Evolutionary conservation across 2,329 filamentous ascomycete genomes (phyloP), one percentile per base, ranked within the genome.

Genomic region (Tolypocladium guangdongense): DNA sequence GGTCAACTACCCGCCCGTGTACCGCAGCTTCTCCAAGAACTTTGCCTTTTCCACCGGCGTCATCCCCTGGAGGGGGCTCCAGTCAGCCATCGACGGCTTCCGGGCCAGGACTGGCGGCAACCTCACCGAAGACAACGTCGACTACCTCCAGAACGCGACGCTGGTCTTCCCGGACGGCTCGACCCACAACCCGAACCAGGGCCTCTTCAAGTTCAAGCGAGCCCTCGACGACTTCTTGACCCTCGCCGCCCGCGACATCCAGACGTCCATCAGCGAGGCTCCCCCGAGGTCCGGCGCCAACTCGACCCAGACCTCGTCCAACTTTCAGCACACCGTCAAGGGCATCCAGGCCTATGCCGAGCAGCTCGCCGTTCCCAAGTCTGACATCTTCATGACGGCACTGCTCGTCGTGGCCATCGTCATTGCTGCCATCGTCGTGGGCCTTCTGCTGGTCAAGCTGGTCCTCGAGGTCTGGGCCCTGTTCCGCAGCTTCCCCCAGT

Each of bases 361-460:
- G 66, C 78, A 91, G 66, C 80, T 96, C 54, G 83, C 82, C 45
- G 90, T 97, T 52, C 93, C 93, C 20, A 82, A 87, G 60, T 84
- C 88, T 49, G 95, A 96, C 72, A 90, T 90, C 2, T 97, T 97
- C 74, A 95, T 99, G 91, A 96, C 90, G 0, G 84, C 96, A 5
- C 79, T 97, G 1, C 76, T 97, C 51, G 76, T 96, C 55, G 92
- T 96, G 56, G 88, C 90, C 57, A 93, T 96, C 59, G 78, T 95
- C 51, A 82, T 97, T 58, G 91, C 84, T 4, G 81, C 81, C 36
- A 92, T 96, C 59, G 86, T 88, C 45, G 87, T 96, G 27, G 83
- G 88, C 30, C 91, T 97, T 59, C 77, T 97, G 32, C 79, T 97
- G 6, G 80, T 95, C 71, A 99, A 97, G 75, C 83, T 95, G 54